Conservation (phyloP, 371 early-diverging fungal species). For the Parasitella parasitica region DNA sequence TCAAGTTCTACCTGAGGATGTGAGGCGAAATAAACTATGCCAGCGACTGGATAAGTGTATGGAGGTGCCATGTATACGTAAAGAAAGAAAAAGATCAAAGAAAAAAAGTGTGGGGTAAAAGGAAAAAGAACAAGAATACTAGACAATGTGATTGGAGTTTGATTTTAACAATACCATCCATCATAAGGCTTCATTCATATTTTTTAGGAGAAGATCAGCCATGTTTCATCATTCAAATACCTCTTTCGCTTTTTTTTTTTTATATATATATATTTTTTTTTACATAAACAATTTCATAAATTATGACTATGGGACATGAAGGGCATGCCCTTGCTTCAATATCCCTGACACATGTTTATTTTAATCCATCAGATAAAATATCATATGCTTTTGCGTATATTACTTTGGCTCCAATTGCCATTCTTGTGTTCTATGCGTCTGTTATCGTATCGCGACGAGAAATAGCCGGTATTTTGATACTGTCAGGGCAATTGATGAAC, state of each 20-base stretch:
- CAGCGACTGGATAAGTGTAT: constrained; percentile 51
- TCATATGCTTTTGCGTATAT: constrained; percentile 63
- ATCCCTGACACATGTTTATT: constrained; percentile 76
- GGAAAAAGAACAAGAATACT: background rate
- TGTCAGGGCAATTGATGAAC: constrained; percentile 80
- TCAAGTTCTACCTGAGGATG: constrained; percentile 45
- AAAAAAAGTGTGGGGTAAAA: background rate
- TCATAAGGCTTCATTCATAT: background rate
- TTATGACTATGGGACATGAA: background rate
- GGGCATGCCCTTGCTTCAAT: constrained; percentile 49
- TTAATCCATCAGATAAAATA: constrained; percentile 54
- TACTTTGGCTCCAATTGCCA: constrained; percentile 77
- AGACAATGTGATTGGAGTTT: background rate
- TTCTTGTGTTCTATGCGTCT: constrained; percentile 79
- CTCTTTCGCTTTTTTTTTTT: no score
- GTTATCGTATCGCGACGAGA: constrained; percentile 78
- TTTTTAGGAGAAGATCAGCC: background rate
- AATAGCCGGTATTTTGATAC: constrained; percentile 66
- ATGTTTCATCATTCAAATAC: background rate
- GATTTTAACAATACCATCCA: background rate
- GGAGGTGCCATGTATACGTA: constrained; percentile 37
- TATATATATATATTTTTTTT: no score
- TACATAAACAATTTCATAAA: no score
- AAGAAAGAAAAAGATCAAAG: background rate
- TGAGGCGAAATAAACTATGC: constrained; percentile 45